A percentile compares a stretch with the other conserved stretches of the same genome.
These are phyloP conservation scores for Aquilaria yunnanensis DNA, from an alignment of 345 rosid genomes.

Conservation along the genomic window DNA sequence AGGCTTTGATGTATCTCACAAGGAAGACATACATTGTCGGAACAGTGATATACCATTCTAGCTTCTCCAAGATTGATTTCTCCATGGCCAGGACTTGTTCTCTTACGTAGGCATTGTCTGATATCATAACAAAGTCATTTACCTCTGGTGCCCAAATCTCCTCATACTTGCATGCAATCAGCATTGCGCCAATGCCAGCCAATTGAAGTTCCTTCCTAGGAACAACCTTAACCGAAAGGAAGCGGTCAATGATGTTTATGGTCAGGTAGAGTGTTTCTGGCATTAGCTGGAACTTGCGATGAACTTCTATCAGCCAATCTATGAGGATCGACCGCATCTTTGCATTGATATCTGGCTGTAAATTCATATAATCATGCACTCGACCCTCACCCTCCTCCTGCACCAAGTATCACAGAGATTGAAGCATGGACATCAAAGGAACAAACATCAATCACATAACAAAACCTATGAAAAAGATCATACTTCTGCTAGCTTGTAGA, in stretches of 20 bases:
- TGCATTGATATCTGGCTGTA: slow-evolving; percentile 64
- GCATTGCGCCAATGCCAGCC: slow-evolving; percentile 78
- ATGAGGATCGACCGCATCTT: slow-evolving; percentile 84
- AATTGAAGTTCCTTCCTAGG: slow-evolving; percentile 72
- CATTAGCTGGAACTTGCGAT: slow-evolving; percentile 71
- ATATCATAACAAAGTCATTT: slow-evolving; percentile 76
- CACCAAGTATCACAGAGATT: background rate
- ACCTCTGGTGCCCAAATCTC: slow-evolving; percentile 95
- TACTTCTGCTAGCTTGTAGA: slow-evolving; percentile 63
- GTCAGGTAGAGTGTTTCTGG: slow-evolving; percentile 86
- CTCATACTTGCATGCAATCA: slow-evolving; percentile 90
- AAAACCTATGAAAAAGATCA: background rate
- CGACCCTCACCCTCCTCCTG: slow-evolving; percentile 56
- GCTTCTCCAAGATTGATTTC: slow-evolving; percentile 60
- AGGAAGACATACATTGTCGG: slow-evolving; percentile 89
- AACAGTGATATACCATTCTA: slow-evolving; percentile 79
- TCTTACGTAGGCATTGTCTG: slow-evolving; percentile 73
- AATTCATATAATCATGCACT: slow-evolving; percentile 56
- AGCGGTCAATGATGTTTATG: slow-evolving; percentile 70
- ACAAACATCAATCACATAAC: too few relatives aligned
- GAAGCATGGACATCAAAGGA: background rate
- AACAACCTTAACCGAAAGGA: slow-evolving; percentile 53
- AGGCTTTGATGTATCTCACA: slow-evolving; percentile 72
- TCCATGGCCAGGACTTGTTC: slow-evolving; percentile 80
- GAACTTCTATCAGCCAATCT: slow-evolving; percentile 90